Evolutionary conservation across 2,329 filamentous ascomycete species (phyloP).

Genomic region (Diaporthe destruens): DNA sequence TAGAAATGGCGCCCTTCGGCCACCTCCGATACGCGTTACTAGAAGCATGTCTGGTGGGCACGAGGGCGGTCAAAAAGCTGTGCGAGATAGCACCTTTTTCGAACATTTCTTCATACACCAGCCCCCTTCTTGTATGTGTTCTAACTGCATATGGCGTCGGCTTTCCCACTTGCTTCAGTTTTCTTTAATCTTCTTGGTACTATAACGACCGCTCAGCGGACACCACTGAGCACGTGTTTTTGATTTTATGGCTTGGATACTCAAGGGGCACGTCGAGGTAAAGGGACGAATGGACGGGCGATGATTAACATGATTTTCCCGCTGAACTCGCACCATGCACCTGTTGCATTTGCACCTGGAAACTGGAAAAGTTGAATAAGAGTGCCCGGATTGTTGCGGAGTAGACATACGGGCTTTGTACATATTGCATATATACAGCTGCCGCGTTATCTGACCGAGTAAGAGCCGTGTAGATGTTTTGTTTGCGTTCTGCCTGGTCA

Average conservation of each 20-base stretch:
- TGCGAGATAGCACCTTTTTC: not conserved
- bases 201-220: not conserved
- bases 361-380: slow-evolving; percentile 16
- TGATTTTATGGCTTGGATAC: slow-evolving; percentile 2
- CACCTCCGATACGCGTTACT: slow-evolving; percentile 7
- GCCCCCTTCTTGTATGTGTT: not conserved
- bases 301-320: slow-evolving; percentile 4
- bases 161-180: not conserved
- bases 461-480: not conserved
- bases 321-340: not conserved
- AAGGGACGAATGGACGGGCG: slow-evolving; percentile 14
- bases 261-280: not conserved
- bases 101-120: slow-evolving; percentile 1
- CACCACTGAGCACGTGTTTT: not conserved
- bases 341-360: slow-evolving; percentile 25
- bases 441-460: not conserved
- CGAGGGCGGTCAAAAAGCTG: not conserved
- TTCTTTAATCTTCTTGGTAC: not conserved
- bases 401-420: slow-evolving; percentile 18
- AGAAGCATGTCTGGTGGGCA: slow-evolving; percentile 5
- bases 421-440: slow-evolving; percentile 21
- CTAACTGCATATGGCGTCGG: slow-evolving; percentile 21
- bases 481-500: not conserved
- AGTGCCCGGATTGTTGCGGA: not conserved
- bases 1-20: slow-evolving; percentile 38